Base-by-base conservation (phyloP, 257 asterid genomes). In the Plantago major region DNA sequence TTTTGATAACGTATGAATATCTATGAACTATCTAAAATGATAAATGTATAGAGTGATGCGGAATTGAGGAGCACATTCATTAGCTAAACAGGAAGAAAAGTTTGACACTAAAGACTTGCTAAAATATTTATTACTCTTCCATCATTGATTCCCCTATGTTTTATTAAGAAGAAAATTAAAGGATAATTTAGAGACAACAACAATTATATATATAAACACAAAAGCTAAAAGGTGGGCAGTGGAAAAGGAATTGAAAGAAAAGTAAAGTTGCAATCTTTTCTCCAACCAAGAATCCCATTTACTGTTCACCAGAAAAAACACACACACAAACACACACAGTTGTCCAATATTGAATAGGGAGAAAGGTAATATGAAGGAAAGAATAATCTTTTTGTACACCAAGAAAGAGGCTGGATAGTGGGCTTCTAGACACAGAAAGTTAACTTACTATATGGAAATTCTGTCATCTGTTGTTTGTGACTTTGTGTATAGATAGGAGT, bases 241-340 rank as follows among this genome's bases (percentile, higher is more conserved):
- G 65, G 42, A 14, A 18, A 13, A 54, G 59, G 26, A 47, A n/a
- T 22, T 45, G n/a, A 17, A 43, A 13, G n/a, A 15, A 51, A 55
- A 50, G 56, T 42, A 64, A 68, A 69, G 74, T 74, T 68, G 72
- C 65, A 49, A 78, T 53, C 81, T 79, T 73, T 77, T 77, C 63
- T 9, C 66, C 74, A 74, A 71, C 71, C 70, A 81, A 77, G 74
- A 67, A 74, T 60, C 74, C 45, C 56, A 73, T 79, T 75, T 74
- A 53, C 72, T 68, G 70, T 68, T 63, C 67, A 61, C 67, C 46
- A 62, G 55, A 47, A 47, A 42, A 61, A 38, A 63, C 26, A 46
- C 66, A 64, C 55, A 51, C 74, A 58, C 63, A 64, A 63, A 55
- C 58, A 57, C 69, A 53, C 61, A 67, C 59, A 60, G 7, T 46